These are phyloP conservation scores for Pterulicium gracile DNA, from an alignment of 1,284 basidiomycete genomes.

Conservation along the genomic window DNA sequence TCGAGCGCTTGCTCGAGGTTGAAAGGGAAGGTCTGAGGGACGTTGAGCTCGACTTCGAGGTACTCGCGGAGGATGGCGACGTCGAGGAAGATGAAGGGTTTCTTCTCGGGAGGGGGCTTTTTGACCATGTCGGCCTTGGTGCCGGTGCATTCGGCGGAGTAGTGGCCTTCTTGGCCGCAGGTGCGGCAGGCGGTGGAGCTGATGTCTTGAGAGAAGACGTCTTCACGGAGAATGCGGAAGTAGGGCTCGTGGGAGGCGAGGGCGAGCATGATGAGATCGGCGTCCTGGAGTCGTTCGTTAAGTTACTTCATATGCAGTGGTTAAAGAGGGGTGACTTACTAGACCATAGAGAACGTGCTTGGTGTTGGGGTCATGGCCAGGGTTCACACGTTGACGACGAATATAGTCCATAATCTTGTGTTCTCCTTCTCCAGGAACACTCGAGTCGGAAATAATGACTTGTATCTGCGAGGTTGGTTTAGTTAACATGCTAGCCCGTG, in stretches of 20 bases:
- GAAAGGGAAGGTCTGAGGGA: constrained; percentile 82
- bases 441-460: constrained; percentile 95
- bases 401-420: constrained; percentile 99
- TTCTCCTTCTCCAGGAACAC: constrained; percentile 97
- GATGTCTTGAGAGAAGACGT: constrained; percentile 86
- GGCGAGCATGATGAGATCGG: constrained; percentile 98
- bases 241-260: constrained; percentile 97
- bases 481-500: no score
- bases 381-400: constrained; percentile 79
- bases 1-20: constrained; percentile 95
- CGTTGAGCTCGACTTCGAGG: constrained; percentile 88
- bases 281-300: constrained; percentile 55
- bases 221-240: constrained; percentile 96
- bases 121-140: constrained; percentile 55
- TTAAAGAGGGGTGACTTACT: constrained; percentile 43
- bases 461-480: constrained; percentile 49
- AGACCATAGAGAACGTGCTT: constrained; percentile 96
- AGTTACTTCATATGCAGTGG: constrained; percentile 7
- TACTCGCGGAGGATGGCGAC: constrained; percentile 94
- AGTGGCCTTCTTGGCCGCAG: constrained; percentile 92
- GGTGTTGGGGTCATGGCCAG: constrained; percentile 90
- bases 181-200: constrained; percentile 74
- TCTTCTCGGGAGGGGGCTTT: constrained; percentile 65
- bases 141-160: constrained; percentile 87
- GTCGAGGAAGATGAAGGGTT: constrained; percentile 99